Conservation (phyloP, 2,329 filamentous ascomycete genomes). For the Dactylellina drechsleri region DNA sequence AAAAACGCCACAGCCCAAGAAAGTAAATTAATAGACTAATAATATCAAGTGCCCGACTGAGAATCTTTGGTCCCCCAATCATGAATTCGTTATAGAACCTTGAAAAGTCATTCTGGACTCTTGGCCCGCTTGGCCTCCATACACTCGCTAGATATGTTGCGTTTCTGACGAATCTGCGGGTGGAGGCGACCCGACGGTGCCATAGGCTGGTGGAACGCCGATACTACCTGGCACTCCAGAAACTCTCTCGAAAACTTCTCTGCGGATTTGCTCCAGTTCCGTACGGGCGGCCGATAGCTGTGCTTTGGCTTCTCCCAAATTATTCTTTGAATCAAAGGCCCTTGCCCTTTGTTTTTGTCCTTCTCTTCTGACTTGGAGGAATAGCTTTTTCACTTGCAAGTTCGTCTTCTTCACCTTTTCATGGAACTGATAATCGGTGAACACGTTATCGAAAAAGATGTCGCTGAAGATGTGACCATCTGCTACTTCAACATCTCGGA, state of each 20-base stretch:
- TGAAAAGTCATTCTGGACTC: not conserved
- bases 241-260: slow-evolving; percentile 63
- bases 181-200: slow-evolving; percentile 11
- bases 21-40: too few species aligned
- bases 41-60: too few species aligned
- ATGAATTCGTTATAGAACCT: too few species aligned
- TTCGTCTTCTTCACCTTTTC: slow-evolving; percentile 66
- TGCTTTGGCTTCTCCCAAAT: slow-evolving; percentile 58
- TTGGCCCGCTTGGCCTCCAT: not conserved
- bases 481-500: slow-evolving; percentile 64
- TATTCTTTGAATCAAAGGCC: slow-evolving; percentile 60
- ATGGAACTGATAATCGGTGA: slow-evolving; percentile 67
- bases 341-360: slow-evolving; percentile 57
- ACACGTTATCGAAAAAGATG: slow-evolving; percentile 69
- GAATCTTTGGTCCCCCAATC: too few species aligned
- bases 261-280: slow-evolving; percentile 64
- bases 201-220: slow-evolving; percentile 30
- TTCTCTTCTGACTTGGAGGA: slow-evolving; percentile 60
- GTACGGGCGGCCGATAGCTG: slow-evolving; percentile 61
- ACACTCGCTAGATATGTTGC: not conserved
- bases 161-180: slow-evolving; percentile 5
- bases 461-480: slow-evolving; percentile 66
- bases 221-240: slow-evolving; percentile 45
- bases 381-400: slow-evolving; percentile 61
- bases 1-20: too few species aligned